Base-by-base conservation (phyloP, 768 basidiomycete genomes). In the Calocybe gangraenosa region DNA sequence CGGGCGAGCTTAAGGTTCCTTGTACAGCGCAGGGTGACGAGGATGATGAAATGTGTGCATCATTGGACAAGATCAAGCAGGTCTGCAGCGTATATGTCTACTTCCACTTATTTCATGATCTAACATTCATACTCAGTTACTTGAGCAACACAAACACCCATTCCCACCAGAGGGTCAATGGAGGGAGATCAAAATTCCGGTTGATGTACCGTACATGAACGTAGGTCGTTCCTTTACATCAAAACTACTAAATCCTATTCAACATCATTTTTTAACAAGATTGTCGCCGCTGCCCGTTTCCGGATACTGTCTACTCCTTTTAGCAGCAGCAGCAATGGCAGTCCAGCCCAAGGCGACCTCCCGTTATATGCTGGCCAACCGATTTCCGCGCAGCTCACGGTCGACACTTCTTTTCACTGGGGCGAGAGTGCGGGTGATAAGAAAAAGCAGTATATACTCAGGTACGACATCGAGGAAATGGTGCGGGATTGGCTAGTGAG, bases 401-500 rank as follows among this genome's bases (percentile, higher is more conserved):
- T 97, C 20, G 69, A 69, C 28, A 88, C 86, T 0, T 83, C 84
- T 2, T 84, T 90, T 57, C 81, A 84, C 50, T 94, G 92, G 92
- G 75, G 82, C 23, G 68, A 74, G 5, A 67, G 55, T 52, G 62
- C 72, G 46, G 60, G 62, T 23, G 65, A 74, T 57, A 58, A 65
- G 38, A 53, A 61, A 21, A 65, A 61, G 17, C 64, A 62, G 43
- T 85, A 82, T 58, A 57, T 64, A 32, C 73, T 94, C 65, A 76
- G 83, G 30, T 97, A 86, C 58, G 89, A 93, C 51, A 72, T 96
- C 13, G 82, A 88, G 46, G 89, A 92, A 52, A 74, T 81, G 63
- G 75, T 82, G 14, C 81, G 80, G 39, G 87, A 90, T 52, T 97
- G 94, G 94, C 71, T 96, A 2, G 79, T 97, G 7, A 87, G 90